Evolutionary conservation across 306 rosid species (phyloP), one percentile per base, ranked within the genome.

Genomic region (Myrica gale): DNA sequence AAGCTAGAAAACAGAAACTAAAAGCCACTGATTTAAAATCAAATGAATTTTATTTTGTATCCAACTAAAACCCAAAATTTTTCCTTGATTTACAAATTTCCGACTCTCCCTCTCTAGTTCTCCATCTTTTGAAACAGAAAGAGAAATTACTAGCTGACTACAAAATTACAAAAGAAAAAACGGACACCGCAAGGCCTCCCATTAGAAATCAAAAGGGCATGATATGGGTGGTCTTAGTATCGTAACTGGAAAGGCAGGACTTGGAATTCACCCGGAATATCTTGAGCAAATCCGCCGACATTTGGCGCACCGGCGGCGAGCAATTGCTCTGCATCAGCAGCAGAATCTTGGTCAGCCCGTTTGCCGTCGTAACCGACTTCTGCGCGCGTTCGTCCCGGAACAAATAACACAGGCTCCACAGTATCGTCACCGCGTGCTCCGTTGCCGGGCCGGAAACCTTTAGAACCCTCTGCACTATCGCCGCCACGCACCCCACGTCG

Each of bases 321-420:
- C 98, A 95, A 82, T 95, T 89, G 54, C 93, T 92, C 86, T 95
- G 99, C 96, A 95, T 92, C 75, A 95, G 68, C 68, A 95, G 88
- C 78, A 95, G 78, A 39, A 92, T 89, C 87, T 92, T 95, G 1
- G 99, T 88, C 61, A 89, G 82, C 0, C 99, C 99, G 1, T 95
- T 90, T 0, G 97, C 96, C 68, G 80, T 83, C 2, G 88, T 86
- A 58, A 90, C 91, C 4, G 89, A 86, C 51, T 90, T 93, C 26
- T 87, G 95, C 9, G 97, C 97, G 69, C 75, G 83, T 68, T 86
- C 78, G 66, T 89, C 93, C 2, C 97, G 73, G 75, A 89, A 89
- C 68, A 90, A 57, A 74, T 89, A 92, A 7, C 97, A 95, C 15
- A 95, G 87, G 51, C 97, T 89, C 99, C 99, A 95, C 37, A 95